A percentile compares a stretch with the other conserved stretches of the same genome.
phyloP scores from a whole-genome alignment of 1,284 basidiomycete genomes.

The Ustilago hordei region DNA sequence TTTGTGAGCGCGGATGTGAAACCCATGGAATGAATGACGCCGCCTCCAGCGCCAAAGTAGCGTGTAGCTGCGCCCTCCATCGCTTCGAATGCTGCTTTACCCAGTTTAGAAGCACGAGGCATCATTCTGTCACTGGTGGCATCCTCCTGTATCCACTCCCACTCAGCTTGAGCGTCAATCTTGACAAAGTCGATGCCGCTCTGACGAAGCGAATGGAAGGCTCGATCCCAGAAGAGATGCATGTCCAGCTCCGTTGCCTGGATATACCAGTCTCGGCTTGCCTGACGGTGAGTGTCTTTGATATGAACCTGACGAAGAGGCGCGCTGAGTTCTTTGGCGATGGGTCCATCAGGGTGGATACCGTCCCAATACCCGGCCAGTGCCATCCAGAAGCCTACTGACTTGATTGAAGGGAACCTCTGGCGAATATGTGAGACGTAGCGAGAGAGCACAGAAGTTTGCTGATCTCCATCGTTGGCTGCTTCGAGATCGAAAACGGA shows the following conservation, averaged over 20 bases:
- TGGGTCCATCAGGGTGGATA: constrained; percentile 29
- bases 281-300: constrained; percentile 68
- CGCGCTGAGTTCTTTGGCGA: constrained; percentile 33
- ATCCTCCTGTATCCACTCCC: constrained; percentile 35
- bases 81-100: constrained; percentile 31
- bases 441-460: constrained; percentile 17
- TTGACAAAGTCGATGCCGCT: constrained; percentile 67
- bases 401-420: constrained; percentile 33
- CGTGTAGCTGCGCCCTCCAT: constrained; percentile 51
- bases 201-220: constrained; percentile 55
- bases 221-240: constrained; percentile 53
- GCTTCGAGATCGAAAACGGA: constrained; percentile 25
- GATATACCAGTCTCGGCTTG: constrained; percentile 43
- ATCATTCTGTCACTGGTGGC: background rate
- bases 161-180: constrained; percentile 67
- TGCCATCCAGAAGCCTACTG: constrained; percentile 48
- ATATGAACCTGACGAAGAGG: constrained; percentile 19
- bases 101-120: background rate
- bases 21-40: constrained; percentile 64
- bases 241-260: constrained; percentile 41
- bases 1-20: constrained; percentile 33
- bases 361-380: constrained; percentile 52
- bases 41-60: constrained; percentile 51
- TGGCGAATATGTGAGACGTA: constrained; percentile 28
- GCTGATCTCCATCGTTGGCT: too few species aligned